Conservation (phyloP, 2,329 filamentous ascomycete genomes). For the Xylariaceae sp. region DNA sequence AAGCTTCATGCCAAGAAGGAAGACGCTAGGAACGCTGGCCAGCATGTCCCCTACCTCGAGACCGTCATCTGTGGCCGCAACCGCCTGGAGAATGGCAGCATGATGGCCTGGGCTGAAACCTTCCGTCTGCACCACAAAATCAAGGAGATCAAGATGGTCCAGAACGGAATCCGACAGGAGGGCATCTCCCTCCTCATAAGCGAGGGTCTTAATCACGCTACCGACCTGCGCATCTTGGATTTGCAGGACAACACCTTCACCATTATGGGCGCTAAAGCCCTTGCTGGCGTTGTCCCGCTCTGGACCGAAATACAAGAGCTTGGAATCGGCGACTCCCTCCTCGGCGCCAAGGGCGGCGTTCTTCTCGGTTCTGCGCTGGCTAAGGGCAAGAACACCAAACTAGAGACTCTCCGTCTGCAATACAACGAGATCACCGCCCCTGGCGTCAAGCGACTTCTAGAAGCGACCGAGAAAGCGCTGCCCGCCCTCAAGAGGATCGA, state of each 20-base stretch:
- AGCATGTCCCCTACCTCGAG: conserved; percentile 77
- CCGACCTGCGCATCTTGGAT: conserved; percentile 71
- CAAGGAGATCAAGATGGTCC: conserved; percentile 90
- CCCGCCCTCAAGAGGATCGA: conserved; percentile 81
- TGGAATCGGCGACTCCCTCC: conserved; percentile 81
- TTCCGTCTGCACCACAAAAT: conserved; percentile 80
- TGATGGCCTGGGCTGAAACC: conserved; percentile 89
- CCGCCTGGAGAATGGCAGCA: conserved; percentile 90
- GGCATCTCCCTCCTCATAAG: conserved; percentile 79
- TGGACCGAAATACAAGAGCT: conserved; percentile 80
- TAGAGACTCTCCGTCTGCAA: conserved; percentile 79
- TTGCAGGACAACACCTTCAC: conserved; percentile 98
- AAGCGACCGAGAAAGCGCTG: conserved; percentile 63
- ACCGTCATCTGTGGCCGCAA: conserved; percentile 98
- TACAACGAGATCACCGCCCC: conserved; percentile 89
- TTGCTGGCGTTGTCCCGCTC: conserved; percentile 67
- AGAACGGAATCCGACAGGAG: conserved; percentile 94
- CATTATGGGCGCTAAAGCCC: conserved; percentile 68
- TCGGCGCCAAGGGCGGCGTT: conserved; percentile 72
- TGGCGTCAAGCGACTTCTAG: conserved; percentile 67
- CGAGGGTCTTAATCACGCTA: conserved; percentile 70
- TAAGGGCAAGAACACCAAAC: conserved; percentile 70
- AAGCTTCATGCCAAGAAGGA: conserved; percentile 81
- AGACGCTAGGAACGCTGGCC: conserved; percentile 65
- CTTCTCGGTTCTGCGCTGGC: conserved; percentile 69